Base-by-base conservation (phyloP, 371 early-diverging fungal genomes). In the Funneliformis caledonium region DNA sequence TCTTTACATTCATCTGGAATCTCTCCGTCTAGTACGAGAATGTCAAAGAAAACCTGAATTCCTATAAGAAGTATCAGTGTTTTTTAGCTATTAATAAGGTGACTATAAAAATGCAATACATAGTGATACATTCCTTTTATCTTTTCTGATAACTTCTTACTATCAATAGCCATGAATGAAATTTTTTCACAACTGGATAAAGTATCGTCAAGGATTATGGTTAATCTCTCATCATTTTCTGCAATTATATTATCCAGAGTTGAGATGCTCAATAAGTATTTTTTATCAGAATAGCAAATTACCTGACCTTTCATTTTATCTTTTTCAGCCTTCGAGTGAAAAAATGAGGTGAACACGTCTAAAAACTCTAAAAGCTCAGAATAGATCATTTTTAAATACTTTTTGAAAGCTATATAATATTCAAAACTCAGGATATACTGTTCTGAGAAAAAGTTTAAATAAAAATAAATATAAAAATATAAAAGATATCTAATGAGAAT, bases 21-120 rank as follows among this genome's bases (percentile, higher is more conserved):
- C 43, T 76, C 31, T 0, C 12, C 22, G 16, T 64, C 76, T 0
- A 47, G 76, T 12, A 76, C 65, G 45, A 64, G 22, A 45, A 76
- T 45, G 64, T 76, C 45, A 42, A 76, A 76, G 76, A 76, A 76
- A 7, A 52, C 8, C 52, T 76, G 52, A 16, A 76, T 76, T 9
- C 45, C 45, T 64, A 8, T 76, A 64, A 76, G 19, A 62, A 9
- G 12, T 56, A 56, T 4, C 59, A 56, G 14, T 19, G 59, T 4
- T 4, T 56, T 56, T 56, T 56, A 3, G 64, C 65, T 26, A 76
- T 76, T 76, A 31, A 76, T 61, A 4, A 76, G 37, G 10, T 8
- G 1, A 48, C 11, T 47, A 48, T 64, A 64, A 62, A 76, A 9
- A 64, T 47, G 11, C 62, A 76, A 64, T 43, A 76, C 26, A 64